Conservation (phyloP, 2,329 filamentous ascomycete species). For the Fusarium albidum region DNA sequence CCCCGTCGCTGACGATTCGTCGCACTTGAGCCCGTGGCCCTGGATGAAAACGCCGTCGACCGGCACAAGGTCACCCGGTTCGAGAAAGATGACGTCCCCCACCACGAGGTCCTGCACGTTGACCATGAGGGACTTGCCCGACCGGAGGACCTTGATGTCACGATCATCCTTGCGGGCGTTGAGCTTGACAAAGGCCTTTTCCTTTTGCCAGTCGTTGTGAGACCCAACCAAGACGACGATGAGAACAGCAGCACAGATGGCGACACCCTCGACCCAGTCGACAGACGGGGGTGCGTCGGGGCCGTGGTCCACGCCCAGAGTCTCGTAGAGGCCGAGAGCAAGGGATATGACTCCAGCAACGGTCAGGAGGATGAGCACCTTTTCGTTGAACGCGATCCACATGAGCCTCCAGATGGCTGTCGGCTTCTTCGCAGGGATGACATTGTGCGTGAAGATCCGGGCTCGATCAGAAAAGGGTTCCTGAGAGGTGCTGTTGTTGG, state of each 20-base stretch:
- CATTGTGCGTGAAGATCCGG: background rate
- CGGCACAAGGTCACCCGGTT: conserved; percentile 74
- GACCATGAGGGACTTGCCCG: conserved; percentile 71
- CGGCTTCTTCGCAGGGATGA: background rate
- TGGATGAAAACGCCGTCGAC: conserved; percentile 75
- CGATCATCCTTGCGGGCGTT: conserved; percentile 70
- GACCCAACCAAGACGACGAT: conserved; percentile 69
- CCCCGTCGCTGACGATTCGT: conserved; percentile 77
- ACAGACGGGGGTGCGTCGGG: no score
- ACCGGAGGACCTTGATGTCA: conserved; percentile 70
- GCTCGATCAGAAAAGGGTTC: background rate
- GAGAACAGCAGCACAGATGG: conserved; percentile 48
- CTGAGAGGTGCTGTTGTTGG: no score
- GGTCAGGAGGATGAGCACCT: conserved; percentile 47
- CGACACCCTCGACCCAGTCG: no score
- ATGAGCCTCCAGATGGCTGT: background rate
- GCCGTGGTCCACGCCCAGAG: no score
- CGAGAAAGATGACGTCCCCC: conserved; percentile 73
- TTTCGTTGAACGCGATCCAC: background rate
- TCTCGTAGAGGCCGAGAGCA: no score
- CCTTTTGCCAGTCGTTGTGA: conserved; percentile 73
- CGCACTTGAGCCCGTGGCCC: conserved; percentile 63
- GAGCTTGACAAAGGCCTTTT: conserved; percentile 68
- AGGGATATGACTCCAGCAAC: no score
- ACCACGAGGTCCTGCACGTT: conserved; percentile 63